Percentiles rank a stretch among this genome's conserved stretches.
Conservation (phyloP, 2,329 filamentous ascomycete species). For the Chlorencoelia australis region DNA sequence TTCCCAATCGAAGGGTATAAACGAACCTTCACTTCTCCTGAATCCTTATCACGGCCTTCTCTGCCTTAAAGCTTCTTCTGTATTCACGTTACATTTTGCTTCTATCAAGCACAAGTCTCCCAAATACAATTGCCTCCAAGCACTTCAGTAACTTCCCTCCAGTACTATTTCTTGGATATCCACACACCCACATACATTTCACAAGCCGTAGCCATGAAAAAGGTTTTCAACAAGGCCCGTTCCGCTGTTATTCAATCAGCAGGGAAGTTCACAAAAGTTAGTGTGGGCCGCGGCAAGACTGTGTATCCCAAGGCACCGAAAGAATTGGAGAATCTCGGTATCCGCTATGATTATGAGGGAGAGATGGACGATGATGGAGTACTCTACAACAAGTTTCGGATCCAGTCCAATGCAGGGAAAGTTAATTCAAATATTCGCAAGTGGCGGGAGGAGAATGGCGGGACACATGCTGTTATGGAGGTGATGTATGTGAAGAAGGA, state of each 20-base stretch:
- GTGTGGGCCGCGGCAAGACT: slow-evolving; percentile 3
- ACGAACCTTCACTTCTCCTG: too few relatives aligned
- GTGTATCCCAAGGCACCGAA: slow-evolving; percentile 2
- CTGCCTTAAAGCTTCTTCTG: too few relatives aligned
- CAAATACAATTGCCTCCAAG: too few relatives aligned
- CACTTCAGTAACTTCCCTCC: neutral
- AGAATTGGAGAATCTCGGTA: slow-evolving; percentile 7
- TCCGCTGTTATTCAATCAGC: neutral
- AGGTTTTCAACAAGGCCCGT: neutral
- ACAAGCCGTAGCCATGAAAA: neutral
- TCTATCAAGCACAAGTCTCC: too few relatives aligned
- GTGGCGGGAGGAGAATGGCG: slow-evolving; percentile 6
- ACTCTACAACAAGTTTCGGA: slow-evolving; percentile 7
- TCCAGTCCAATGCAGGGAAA: slow-evolving; percentile 6
- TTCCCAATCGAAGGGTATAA: too few relatives aligned
- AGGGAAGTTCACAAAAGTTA: slow-evolving; percentile 7
- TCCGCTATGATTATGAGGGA: slow-evolving; percentile 6
- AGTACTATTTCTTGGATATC: neutral
- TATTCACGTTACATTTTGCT: too few relatives aligned
- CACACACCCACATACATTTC: neutral
- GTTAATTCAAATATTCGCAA: slow-evolving; percentile 2
- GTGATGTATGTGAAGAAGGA: slow-evolving; percentile 7
- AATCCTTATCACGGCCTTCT: too few relatives aligned
- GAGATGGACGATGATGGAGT: slow-evolving; percentile 2
- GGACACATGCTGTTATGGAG: slow-evolving; percentile 6